Base-by-base conservation (phyloP, 306 rosid genomes). In the Corylus americana region DNA sequence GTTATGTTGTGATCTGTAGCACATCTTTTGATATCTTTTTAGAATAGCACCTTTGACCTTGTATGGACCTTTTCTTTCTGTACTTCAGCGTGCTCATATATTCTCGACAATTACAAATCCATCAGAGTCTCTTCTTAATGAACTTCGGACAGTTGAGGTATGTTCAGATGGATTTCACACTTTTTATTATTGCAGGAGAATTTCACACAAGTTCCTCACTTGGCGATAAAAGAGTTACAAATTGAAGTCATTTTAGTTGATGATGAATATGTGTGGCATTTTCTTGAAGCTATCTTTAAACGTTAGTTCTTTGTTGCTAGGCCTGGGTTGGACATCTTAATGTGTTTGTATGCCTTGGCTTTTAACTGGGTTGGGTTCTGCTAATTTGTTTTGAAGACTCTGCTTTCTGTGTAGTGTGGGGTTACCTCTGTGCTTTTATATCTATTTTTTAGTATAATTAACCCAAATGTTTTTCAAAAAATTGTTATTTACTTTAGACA, bases 131-230 rank as follows among this genome's bases (percentile, higher is more conserved):
- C 97, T 93, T 85, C 98, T 93, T 80, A 90, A 89, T 73, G 98
- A 91, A 76, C 91, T 93, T 79, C 86, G 95, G 67, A 91, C 92
- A 25, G 98, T 93, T 77, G 98, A 93, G 98, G 98, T 93, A 81
- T 73, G 91, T 68, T 83, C n/a, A 2, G 63, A 20, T 69, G 72
- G 29, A 68, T 74, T 70, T 77, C 22, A 70, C 58, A 78, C 29
- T 73, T 44, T 59, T 20, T 58, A 55, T 48, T 3, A 20, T 58
- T 2, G 0, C 31, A 8, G 8, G 64, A 31, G 20, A 31, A 10
- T 67, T 62, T 18, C 13, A 2, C 14, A 48, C 54, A 61, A 47
- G 45, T 8, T 50, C 64, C 39, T 77, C 22, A 8, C 37, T 74
- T 73, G 68, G 50, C 58, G 11, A n/a, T 55, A n/a, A 17, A n/a